Evolutionary conservation across 176 grass and related monocot species (phyloP).

Genomic region (Paspalum notatum): DNA sequence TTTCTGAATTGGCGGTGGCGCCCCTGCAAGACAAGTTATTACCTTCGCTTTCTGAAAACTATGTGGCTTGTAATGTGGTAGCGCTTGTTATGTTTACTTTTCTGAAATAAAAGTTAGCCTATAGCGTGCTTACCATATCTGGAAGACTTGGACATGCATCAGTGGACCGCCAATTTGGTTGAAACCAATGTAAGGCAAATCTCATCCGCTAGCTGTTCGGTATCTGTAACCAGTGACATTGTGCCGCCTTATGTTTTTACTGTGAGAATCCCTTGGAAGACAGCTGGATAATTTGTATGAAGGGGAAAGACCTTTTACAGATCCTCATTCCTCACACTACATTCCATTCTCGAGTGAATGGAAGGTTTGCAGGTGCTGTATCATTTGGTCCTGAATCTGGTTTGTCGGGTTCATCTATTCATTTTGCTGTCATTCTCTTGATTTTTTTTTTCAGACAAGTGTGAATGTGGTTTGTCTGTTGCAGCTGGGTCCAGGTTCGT

Average conservation of each 20-base stretch:
- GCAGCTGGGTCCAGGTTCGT: too few species aligned
- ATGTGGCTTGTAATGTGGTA: conserved; percentile 43
- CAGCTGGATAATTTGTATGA: neutral
- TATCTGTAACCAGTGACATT: neutral
- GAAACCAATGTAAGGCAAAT: conserved; percentile 17
- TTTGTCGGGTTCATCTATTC: too few species aligned
- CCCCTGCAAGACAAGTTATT: conserved; percentile 33
- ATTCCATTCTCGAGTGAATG: neutral
- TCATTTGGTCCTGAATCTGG: neutral
- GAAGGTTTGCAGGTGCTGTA: neutral
- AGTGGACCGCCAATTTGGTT: neutral
- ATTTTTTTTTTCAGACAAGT: neutral
- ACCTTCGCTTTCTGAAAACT: conserved; percentile 32
- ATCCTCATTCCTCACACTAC: too few species aligned
- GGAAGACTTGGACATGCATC: neutral
- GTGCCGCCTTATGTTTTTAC: neutral
- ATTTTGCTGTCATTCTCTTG: too few species aligned
- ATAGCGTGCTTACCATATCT: conserved; percentile 13
- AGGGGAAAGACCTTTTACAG: neutral
- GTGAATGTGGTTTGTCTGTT: neutral
- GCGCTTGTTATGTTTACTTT: conserved; percentile 11
- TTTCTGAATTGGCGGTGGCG: neutral
- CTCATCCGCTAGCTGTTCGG: conserved; percentile 9
- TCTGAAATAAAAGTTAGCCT: conserved; percentile 47
- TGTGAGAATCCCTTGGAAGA: neutral